These are phyloP conservation scores for Aristolochia contorta DNA, from an alignment of 164 flowering plant genomes.

Conservation along the genomic window DNA sequence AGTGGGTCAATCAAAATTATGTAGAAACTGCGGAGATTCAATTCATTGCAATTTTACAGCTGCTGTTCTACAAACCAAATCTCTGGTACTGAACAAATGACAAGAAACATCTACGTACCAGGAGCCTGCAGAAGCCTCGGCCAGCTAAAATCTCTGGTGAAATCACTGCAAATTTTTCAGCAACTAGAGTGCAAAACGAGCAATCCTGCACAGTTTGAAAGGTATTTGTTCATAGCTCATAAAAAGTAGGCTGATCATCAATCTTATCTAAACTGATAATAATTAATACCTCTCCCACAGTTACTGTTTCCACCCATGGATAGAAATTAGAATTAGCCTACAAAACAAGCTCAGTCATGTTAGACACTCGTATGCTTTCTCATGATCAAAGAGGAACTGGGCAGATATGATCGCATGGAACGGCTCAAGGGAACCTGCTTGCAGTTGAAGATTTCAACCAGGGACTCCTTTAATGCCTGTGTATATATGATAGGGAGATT, in stretches of 20 bases:
- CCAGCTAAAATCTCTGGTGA: constrained; percentile 53
- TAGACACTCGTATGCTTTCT: constrained; percentile 2
- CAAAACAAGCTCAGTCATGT: not conserved
- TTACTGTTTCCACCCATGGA: constrained; percentile 42
- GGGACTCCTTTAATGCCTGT: constrained; percentile 45
- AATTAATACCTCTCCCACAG: constrained; percentile 37
- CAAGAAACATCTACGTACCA: constrained; percentile 25
- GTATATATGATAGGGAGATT: constrained; percentile 12
- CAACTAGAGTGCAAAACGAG: constrained; percentile 53
- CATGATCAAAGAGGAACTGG: too few relatives aligned
- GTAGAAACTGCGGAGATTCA: too few relatives aligned
- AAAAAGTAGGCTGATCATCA: too few relatives aligned
- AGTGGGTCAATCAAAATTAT: not conserved
- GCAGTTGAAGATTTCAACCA: constrained; percentile 52
- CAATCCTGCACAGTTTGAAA: constrained; percentile 25
- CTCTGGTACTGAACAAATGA: not conserved
- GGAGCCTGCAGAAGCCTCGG: constrained; percentile 52
- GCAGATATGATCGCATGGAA: not conserved
- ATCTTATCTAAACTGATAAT: too few relatives aligned
- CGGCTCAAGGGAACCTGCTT: constrained; percentile 22
- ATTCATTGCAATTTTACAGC: too few relatives aligned
- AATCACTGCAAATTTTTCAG: constrained; percentile 42
- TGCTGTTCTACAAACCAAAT: not conserved
- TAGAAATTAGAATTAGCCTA: constrained; percentile 37
- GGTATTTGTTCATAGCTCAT: too few relatives aligned